Conservation (phyloP, 192 early-diverging fungal genomes). For the Coemansia sp. region DNA sequence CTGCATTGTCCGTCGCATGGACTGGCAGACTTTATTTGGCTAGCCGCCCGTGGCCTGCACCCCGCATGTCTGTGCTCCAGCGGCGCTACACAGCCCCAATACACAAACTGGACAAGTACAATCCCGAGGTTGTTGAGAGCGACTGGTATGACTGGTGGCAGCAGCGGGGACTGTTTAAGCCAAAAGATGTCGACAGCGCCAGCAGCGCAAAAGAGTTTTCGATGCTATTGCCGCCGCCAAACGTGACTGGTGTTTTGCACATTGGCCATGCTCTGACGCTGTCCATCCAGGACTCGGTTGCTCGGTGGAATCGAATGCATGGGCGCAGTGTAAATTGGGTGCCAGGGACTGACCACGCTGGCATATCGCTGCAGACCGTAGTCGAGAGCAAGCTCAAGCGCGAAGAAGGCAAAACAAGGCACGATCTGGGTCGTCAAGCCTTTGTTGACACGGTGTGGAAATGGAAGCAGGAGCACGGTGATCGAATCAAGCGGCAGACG, state of each 20-base stretch:
- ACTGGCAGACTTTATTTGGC: neutral
- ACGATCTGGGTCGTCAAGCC: slow-evolving; percentile 80
- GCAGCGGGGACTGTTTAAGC: slow-evolving; percentile 60
- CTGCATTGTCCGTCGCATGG: neutral
- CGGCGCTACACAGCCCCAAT: slow-evolving; percentile 29
- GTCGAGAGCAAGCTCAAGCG: slow-evolving; percentile 81
- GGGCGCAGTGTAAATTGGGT: slow-evolving; percentile 88
- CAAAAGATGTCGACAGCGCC: slow-evolving; percentile 17
- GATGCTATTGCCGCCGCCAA: slow-evolving; percentile 94
- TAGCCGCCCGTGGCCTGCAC: neutral
- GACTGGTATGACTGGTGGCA: slow-evolving; percentile 99
- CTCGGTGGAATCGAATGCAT: slow-evolving; percentile 82
- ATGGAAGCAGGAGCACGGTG: slow-evolving; percentile 78
- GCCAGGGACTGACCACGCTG: slow-evolving; percentile 97
- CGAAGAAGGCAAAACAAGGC: slow-evolving; percentile 58
- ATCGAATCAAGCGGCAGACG: slow-evolving; percentile 81
- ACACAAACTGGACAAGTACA: slow-evolving; percentile 45
- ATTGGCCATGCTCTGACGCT: slow-evolving; percentile 90
- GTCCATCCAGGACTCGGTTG: slow-evolving; percentile 78
- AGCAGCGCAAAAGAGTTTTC: slow-evolving; percentile 58
- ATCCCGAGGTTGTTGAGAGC: slow-evolving; percentile 64
- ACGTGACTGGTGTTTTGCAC: slow-evolving; percentile 94
- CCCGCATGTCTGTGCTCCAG: neutral
- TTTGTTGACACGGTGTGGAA: slow-evolving; percentile 85
- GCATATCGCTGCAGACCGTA: slow-evolving; percentile 94